Base-by-base conservation (phyloP, 768 basidiomycete genomes). In the Serendipita sp. region DNA sequence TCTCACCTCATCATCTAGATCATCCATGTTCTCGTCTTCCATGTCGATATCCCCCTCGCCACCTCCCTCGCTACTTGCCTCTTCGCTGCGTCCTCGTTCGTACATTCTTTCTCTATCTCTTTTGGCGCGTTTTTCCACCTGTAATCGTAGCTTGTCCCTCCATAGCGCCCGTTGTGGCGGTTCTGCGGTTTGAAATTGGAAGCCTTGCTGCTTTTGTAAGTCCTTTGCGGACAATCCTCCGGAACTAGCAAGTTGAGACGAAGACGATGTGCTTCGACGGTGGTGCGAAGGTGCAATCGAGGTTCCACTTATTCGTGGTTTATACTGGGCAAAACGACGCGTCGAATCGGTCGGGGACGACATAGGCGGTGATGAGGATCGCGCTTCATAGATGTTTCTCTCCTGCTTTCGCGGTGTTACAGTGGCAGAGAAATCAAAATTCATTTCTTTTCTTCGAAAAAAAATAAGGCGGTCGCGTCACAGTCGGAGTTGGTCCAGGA, bases 1-100 rank as follows among this genome's bases (percentile, higher is more conserved):
- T 24, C 11, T 10, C n/a, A 38, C 56, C 34, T 60, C 56, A 37
- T 60, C 56, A 37, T 60, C 56, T 35, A 60, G 35, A 10, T 60
- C 56, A n/a, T 60, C 56, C 35, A 30, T n/a, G 35, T 60, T 35
- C 32, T 60, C 56, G 48, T 53, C 48, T 32, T 60, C 56, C 56
- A 60, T 60, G 16, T 60, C 56, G 16, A 32, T 28, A 28, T 60
- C 56, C 4, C 28, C 56, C 8, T 60, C 56, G 2, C 56, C 32
- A 37, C 56, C 56, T n/a, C 56, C 56, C 18, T 51, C 48, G 35
- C 56, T 60, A 32, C 56, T 60, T 10, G 56, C 11, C 10, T 30
- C 53, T 54, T 54, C 53, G 24, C 53, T 54, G 15, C 53, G 13
- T 54, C 16, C 53, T 11, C 53, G 53, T 28, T 54, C 53, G 53